These are phyloP conservation scores for Fusarium aywerte DNA, from an alignment of 2,329 filamentous ascomycete species.

Conservation along the genomic window DNA sequence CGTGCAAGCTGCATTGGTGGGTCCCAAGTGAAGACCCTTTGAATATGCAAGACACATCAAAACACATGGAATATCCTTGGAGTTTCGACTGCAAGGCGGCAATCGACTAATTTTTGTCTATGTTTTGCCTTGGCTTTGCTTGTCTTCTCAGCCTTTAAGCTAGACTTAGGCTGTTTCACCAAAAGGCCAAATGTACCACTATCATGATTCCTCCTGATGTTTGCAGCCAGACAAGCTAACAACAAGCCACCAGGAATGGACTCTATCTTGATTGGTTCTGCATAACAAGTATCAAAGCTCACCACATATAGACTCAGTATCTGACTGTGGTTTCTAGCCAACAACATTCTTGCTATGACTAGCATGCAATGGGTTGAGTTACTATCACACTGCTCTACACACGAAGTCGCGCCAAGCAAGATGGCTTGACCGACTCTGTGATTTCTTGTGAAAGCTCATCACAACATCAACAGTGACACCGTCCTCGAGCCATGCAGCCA, in stretches of 20 bases:
- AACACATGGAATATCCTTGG: constrained; percentile 25
- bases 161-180: constrained; percentile 6
- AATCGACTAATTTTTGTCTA: too few species aligned
- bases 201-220: neutral
- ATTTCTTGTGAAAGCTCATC: neutral
- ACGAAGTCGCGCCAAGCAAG: neutral
- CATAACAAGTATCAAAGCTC: neutral
- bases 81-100: neutral
- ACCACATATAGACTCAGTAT: neutral
- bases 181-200: constrained; percentile 2
- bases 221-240: constrained; percentile 1
- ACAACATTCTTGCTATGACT: neutral
- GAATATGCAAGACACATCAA: constrained; percentile 36
- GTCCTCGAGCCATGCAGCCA: constrained; percentile 16
- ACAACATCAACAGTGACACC: neutral
- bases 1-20: constrained; percentile 2
- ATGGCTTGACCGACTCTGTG: neutral
- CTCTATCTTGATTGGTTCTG: neutral
- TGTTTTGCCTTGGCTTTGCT: neutral
- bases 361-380: neutral
- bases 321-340: neutral
- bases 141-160: constrained; percentile 1
- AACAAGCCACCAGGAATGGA: neutral
- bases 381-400: neutral
- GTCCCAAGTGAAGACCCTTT: constrained; percentile 2